Evolutionary conservation across 164 flowering plant species (phyloP).

Genomic region (Vitis riparia): DNA sequence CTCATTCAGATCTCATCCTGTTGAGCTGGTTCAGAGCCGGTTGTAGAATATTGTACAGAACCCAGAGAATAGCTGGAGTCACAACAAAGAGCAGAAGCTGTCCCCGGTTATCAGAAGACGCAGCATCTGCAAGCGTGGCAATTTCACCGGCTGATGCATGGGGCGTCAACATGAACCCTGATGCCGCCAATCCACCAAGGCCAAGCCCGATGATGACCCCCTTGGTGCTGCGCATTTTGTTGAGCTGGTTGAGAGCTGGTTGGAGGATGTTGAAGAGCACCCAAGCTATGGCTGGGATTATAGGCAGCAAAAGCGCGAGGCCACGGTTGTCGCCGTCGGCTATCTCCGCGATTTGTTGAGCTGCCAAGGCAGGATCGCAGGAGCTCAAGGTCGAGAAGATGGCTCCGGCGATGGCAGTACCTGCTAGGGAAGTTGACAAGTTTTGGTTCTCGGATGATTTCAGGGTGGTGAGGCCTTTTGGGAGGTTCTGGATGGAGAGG

Average conservation of each 20-base stretch:
- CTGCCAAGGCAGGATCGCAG: conserved; percentile 74
- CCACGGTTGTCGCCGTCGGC: conserved; percentile 87
- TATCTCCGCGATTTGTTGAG: conserved; percentile 48
- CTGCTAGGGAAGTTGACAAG: conserved; percentile 10
- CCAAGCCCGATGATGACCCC: conserved; percentile 74
- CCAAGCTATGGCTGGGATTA: conserved; percentile 86
- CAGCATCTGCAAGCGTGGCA: conserved; percentile 50
- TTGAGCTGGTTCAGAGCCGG: conserved; percentile 94
- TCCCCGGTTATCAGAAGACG: conserved; percentile 54
- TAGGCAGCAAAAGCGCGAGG: conserved; percentile 65
- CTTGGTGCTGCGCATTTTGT: conserved; percentile 58
- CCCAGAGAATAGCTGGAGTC: conserved; percentile 73
- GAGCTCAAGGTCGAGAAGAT: conserved; percentile 49
- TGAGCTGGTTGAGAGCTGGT: conserved; percentile 84
- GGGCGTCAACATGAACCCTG: conserved; percentile 40
- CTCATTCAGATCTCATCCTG: conserved; percentile 64
- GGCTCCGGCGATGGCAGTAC: conserved; percentile 72
- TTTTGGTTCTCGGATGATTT: conserved; percentile 10
- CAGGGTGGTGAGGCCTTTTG: conserved; percentile 44
- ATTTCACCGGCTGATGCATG: conserved; percentile 55
- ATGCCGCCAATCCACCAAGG: conserved; percentile 58
- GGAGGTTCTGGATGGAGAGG: conserved; percentile 56
- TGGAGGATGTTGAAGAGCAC: conserved; percentile 84
- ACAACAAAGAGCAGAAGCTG: conserved; percentile 60
- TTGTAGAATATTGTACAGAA: conserved; percentile 72